Base-by-base conservation (phyloP, 768 basidiomycete species). In the Tephrocybe sp. region DNA sequence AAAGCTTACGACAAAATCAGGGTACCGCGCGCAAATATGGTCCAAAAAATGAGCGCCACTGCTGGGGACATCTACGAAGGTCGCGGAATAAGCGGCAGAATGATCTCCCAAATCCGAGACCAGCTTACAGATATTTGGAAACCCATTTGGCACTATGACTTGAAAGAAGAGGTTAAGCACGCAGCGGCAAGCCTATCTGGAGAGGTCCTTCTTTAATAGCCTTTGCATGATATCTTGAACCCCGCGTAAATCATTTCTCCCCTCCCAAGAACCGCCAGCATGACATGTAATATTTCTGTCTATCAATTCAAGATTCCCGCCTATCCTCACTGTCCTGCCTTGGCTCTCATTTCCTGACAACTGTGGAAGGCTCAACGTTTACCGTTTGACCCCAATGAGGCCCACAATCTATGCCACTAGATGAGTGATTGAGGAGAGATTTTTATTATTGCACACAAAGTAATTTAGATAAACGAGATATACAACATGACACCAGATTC, bases 271-370 rank as follows among this genome's bases (percentile, higher is more conserved):
- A 70, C 39, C 27, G 57, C 62, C 29, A 80, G 49, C 22, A 44
- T 65, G 12, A 77, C 54, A 0, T 56, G 54, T 1, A 57, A 59
- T n/a, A 53, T 61, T 12, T 62, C 61, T 34, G 69, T 54, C 4
- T 2, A 63, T 49, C 18, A 80, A 55, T 27, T 62, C 69, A 40
- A 81, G 47, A 19, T 38, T 18, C 7, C 37, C 37, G 6, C 77
- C 77, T 36, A 80, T 64, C 3, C n/a, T 58, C 55, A 58, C 82
- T 82, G 18, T 81, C 79, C 56, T 80, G 77, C 52, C 61, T 76
- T n/a, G 5, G 77, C 77, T 16, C 56, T 57, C 21, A 76, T 66
- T 47, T 71, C 65, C 4, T 21, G 1, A 11, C 43, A 24, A 61
- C 43, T 57, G 22, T 55, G 43, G 19, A 73, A 59, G 0, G 56